Conservation (phyloP, 2,329 filamentous ascomycete species). For the Aspergillus awamori region DNA sequence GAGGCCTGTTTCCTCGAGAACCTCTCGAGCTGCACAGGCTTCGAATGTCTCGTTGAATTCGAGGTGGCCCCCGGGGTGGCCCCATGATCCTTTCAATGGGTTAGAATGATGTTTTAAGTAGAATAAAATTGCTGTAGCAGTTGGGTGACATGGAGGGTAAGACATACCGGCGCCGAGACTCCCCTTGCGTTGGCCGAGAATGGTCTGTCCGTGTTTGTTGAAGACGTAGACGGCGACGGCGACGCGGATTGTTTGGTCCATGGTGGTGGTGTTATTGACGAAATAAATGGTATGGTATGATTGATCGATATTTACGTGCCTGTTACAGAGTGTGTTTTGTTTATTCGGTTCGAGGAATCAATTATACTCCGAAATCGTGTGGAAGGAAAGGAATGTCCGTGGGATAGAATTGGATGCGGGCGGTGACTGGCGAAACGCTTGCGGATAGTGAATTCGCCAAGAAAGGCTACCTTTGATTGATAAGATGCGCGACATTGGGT, state of each 20-base stretch:
- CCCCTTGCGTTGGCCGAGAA: conserved; percentile 53
- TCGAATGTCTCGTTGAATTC: conserved; percentile 67
- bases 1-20: conserved; percentile 70
- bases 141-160: neutral
- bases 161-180: conserved; percentile 51
- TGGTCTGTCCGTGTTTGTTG: conserved; percentile 45
- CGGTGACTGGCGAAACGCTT: neutral
- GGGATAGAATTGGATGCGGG: neutral
- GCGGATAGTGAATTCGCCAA: neutral
- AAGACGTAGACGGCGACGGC: conserved; percentile 55
- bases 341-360: no score
- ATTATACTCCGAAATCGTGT: neutral
- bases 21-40: conserved; percentile 66
- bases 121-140: neutral
- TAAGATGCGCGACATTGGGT: neutral
- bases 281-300: neutral
- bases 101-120: neutral
- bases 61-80: conserved; percentile 74
- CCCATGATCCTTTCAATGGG: conserved; percentile 56
- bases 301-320: no score
- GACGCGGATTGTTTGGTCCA: conserved; percentile 28
- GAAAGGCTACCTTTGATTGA: neutral
- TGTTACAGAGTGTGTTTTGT: no score
- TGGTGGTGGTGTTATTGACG: neutral
- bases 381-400: neutral